phyloP scores from a whole-genome alignment of 164 flowering plant species.

The Sedum album region DNA sequence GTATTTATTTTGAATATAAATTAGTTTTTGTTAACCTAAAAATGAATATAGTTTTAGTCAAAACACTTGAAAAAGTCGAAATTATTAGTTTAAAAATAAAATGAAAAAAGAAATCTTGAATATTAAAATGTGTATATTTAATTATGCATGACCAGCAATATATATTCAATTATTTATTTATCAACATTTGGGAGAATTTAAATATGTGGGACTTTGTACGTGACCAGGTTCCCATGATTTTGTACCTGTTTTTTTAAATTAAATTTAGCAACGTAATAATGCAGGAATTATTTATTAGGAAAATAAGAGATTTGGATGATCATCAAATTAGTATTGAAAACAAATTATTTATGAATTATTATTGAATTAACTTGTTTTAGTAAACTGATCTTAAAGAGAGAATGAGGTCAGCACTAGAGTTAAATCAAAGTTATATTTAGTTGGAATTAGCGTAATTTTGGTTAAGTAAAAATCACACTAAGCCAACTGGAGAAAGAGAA shows the following conservation, averaged over 20 bases:
- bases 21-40: too few relatives aligned
- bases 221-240: slow-evolving; percentile 1
- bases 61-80: too few relatives aligned
- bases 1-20: too few relatives aligned
- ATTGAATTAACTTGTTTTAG: neutral
- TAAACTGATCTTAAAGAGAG: neutral
- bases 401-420: neutral
- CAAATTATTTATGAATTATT: too few relatives aligned
- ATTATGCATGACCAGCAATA: too few relatives aligned
- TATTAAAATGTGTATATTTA: too few relatives aligned
- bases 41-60: too few relatives aligned
- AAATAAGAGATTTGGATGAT: neutral
- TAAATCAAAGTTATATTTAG: neutral
- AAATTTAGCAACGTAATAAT: neutral
- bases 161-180: too few relatives aligned
- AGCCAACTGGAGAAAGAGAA: neutral
- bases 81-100: too few relatives aligned
- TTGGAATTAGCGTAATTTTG: neutral
- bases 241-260: neutral
- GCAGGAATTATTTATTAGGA: neutral
- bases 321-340: neutral
- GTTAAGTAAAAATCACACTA: neutral
- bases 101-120: too few relatives aligned
- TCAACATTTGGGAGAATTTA: neutral
- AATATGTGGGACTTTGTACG: neutral